Evolutionary conservation across 2,329 filamentous ascomycete species (phyloP).

Genomic region (Fusarium staphyleae): DNA sequence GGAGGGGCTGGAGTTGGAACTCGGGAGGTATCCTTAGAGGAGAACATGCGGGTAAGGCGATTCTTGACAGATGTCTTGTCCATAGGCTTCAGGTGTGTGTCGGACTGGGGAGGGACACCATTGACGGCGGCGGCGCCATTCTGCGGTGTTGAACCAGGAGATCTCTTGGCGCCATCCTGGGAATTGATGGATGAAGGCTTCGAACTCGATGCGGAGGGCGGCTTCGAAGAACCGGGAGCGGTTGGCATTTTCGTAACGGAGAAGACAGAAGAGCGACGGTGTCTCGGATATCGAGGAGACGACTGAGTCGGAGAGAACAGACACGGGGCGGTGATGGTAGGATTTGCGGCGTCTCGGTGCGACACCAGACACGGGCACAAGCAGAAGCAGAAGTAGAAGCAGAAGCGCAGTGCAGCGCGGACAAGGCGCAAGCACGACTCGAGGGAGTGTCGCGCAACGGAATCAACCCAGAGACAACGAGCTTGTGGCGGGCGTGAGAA

Average conservation of each 20-base stretch:
- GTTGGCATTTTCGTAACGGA: constrained; percentile 45
- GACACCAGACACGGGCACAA: constrained; percentile 21
- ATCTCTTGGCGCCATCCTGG: constrained; percentile 51
- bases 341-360: constrained; percentile 27
- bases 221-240: constrained; percentile 44
- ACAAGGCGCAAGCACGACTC: constrained; percentile 29
- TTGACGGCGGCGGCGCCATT: constrained; percentile 48
- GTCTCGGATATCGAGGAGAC: constrained; percentile 21
- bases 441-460: constrained; percentile 34
- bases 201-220: constrained; percentile 54
- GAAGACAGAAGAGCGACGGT: constrained; percentile 4
- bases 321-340: constrained; percentile 12
- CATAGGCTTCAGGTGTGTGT: constrained; percentile 38
- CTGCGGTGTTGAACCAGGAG: constrained; percentile 51
- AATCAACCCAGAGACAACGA: constrained; percentile 30
- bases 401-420: constrained; percentile 25
- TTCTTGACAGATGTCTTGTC: constrained; percentile 70
- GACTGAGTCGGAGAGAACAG: constrained; percentile 4
- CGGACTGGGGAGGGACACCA: constrained; percentile 15
- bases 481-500: constrained; percentile 31
- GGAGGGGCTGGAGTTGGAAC: constrained; percentile 45
- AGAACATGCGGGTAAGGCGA: constrained; percentile 71
- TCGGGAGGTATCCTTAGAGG: constrained; percentile 59
- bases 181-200: constrained; percentile 60
- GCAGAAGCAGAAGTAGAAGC: no score